Conservation (phyloP, 2,329 filamentous ascomycete genomes). For the Colletotrichum melonis region DNA sequence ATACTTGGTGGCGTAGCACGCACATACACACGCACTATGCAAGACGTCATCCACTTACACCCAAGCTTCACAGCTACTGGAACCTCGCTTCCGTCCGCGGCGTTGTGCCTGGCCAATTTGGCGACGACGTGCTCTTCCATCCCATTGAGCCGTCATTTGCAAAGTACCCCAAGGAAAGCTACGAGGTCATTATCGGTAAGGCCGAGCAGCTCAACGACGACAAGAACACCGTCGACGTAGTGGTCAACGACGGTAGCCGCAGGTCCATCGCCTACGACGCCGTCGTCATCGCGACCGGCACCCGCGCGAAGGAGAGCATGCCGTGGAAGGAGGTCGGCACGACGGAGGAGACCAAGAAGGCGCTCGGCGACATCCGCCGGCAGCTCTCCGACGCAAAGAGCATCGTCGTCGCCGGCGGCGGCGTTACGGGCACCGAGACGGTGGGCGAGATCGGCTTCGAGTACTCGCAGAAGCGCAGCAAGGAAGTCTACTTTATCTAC, state of each 20-base stretch:
- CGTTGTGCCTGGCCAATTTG: conserved; percentile 59
- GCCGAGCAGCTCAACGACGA: conserved; percentile 50
- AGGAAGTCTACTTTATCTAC: conserved; percentile 59
- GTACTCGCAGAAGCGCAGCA: conserved; percentile 55
- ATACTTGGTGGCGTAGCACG: too few species aligned
- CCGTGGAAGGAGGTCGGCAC: conserved; percentile 62
- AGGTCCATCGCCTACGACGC: conserved; percentile 59
- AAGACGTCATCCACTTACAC: conserved; percentile 8
- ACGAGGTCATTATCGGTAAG: conserved; percentile 61
- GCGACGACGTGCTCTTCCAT: conserved; percentile 58
- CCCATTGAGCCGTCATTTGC: conserved; percentile 58
- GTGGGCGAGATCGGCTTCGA: conserved; percentile 62
- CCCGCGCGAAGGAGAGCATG: conserved; percentile 53
- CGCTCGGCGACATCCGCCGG: conserved; percentile 49
- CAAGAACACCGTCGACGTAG: conserved; percentile 51
- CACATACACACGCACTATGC: too few species aligned
- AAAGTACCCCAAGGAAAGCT: conserved; percentile 55
- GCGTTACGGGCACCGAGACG: conserved; percentile 61
- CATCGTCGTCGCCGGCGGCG: conserved; percentile 64
- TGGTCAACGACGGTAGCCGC: conserved; percentile 41
- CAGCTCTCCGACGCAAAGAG: conserved; percentile 55
- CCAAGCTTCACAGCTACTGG: conserved; percentile 61
- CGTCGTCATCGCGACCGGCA: conserved; percentile 65
- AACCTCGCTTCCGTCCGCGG: conserved; percentile 67
- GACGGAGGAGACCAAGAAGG: conserved; percentile 53